Base-by-base conservation (phyloP, 345 rosid genomes). In the Noccaea caerulescens region DNA sequence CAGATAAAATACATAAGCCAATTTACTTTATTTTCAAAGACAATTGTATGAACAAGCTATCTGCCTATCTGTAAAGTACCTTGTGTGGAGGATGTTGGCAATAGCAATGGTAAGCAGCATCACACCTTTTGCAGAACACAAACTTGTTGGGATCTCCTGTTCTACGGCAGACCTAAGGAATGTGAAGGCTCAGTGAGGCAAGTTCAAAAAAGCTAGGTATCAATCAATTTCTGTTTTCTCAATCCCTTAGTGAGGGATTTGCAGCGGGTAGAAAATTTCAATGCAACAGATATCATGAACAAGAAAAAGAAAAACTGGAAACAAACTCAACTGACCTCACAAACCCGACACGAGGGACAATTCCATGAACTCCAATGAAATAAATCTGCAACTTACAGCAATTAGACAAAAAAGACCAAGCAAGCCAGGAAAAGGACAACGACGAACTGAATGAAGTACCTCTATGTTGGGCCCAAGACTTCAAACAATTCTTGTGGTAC, bases 21-120 rank as follows among this genome's bases (percentile, higher is more conserved):
- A 34, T 25, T 54, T 46, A 51, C 42, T 57, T 14, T 14, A 16
- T 33, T 49, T 32, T 30, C 75, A 69, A 55, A 14, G 70, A 58
- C 30, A 54, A 33, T 53, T 10, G 52, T 13, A 68, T 42, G 50
- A 66, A 61, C 11, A 72, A 64, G 9, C 37, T 61, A 69, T 49
- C 30, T 33, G 59, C 8, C 37, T 61, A 69, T 49, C 30, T 33
- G 59, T 59, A 65, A 38, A 59, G 43, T 71, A 94, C 99, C 96
- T 94, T 94, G 84, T 94, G 98, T 9, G 98, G 94, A 58, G 98
- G 99, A 80, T 91, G 98, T 72, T 94, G 99, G 76, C 99, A 94
- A 77, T 94, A 92, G 70, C 99, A 94, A 79, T 94, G 99, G 79
- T 89, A 88, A 63, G 99, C 97, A 63, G 82, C 97, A 79, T 94